Evolutionary conservation across 163 green algal genomes (phyloP).

Genomic region (Chlamydomonas reinhardtii): DNA sequence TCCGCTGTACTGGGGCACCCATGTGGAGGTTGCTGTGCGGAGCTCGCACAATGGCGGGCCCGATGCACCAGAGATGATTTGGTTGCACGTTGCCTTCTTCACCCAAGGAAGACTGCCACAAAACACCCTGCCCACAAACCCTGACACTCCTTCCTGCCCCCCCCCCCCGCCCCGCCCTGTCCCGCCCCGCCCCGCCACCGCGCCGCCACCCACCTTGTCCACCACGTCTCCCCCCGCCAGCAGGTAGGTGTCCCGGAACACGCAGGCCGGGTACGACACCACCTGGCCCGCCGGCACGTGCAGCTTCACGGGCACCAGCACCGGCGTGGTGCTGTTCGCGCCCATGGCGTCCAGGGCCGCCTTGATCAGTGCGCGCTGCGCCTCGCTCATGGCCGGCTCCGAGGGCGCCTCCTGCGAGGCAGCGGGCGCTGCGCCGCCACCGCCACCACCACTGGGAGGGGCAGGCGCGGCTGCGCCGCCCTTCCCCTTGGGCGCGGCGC

Average conservation of each 20-base stretch:
- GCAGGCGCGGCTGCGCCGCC: too few species aligned
- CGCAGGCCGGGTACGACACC: constrained; percentile 22
- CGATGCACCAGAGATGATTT: too few species aligned
- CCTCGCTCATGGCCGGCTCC: not conserved
- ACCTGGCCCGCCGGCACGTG: not conserved
- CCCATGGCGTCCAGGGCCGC: constrained; percentile 25
- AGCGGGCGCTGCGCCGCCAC: not conserved
- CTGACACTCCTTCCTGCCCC: too few species aligned
- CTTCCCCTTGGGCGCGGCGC: not conserved
- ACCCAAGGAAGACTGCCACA: too few species aligned
- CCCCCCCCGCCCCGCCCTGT: too few species aligned
- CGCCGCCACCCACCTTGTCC: constrained; percentile 42
- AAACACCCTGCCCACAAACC: too few species aligned
- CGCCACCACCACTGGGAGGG: too few species aligned
- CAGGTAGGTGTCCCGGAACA: constrained; percentile 42
- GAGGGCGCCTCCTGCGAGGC: not conserved
- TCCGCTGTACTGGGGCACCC: too few species aligned
- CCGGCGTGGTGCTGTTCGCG: not conserved
- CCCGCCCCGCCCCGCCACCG: too few species aligned
- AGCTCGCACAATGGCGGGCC: too few species aligned
- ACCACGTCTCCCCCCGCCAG: constrained; percentile 26
- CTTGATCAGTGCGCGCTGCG: not conserved
- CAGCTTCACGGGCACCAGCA: constrained; percentile 11
- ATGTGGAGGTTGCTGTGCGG: too few species aligned
- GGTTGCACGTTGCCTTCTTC: too few species aligned